These are phyloP conservation scores for Venturia carpophila DNA, from an alignment of 2,329 filamentous ascomycete species.

Conservation along the genomic window DNA sequence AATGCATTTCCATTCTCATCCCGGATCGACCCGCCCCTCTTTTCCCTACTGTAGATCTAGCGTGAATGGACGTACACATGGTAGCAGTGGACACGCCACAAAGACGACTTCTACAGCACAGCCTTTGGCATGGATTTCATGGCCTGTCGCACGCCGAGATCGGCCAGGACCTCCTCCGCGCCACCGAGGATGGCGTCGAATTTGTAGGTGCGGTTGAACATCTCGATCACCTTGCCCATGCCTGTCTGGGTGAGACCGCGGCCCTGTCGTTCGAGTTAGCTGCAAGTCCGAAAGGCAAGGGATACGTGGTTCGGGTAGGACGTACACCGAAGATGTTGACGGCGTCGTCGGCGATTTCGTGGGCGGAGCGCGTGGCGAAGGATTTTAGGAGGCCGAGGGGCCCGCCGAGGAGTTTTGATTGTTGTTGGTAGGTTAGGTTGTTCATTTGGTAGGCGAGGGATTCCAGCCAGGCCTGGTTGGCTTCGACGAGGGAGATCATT, in stretches of 20 bases:
- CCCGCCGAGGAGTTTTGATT: conserved; percentile 66
- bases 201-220: conserved; percentile 79
- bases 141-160: conserved; percentile 75
- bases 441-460: conserved; percentile 82
- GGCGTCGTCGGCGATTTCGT: conserved; percentile 76
- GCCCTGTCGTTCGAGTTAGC: neutral
- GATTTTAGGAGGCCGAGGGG: conserved; percentile 79
- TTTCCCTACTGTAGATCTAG: too few relatives aligned
- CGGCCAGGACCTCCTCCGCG: conserved; percentile 73
- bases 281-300: too few relatives aligned
- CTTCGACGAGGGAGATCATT: conserved; percentile 75
- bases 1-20: too few relatives aligned
- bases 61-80: too few relatives aligned
- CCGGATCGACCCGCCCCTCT: too few relatives aligned
- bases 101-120: conserved; percentile 51
- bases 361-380: conserved; percentile 65
- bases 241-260: conserved; percentile 71
- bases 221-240: conserved; percentile 76
- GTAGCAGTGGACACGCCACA: too few relatives aligned
- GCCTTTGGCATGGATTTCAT: conserved; percentile 79
- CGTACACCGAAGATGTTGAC: conserved; percentile 76
- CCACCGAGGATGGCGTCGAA: conserved; percentile 61
- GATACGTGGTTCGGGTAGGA: conserved; percentile 36
- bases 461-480: conserved; percentile 81
- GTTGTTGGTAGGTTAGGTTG: conserved; percentile 71